Percentiles rank a stretch among this genome's conserved stretches.
Conservation (phyloP, 805 yeast species). For the Yamadazyma akitaensis region DNA sequence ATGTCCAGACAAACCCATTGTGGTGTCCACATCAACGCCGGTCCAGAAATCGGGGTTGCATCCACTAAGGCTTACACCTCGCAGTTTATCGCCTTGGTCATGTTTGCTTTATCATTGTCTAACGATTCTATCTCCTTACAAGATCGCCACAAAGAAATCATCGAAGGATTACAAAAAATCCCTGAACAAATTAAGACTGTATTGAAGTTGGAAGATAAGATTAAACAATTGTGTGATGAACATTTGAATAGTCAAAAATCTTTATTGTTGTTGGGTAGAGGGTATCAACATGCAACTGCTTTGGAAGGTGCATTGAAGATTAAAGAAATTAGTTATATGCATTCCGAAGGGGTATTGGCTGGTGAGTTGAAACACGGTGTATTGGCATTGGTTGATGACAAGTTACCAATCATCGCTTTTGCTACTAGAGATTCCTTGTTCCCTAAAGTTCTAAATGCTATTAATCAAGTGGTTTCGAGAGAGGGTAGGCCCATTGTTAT, state of each 20-base stretch:
- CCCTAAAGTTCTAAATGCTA: conserved; percentile 93
- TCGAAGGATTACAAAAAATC: conserved; percentile 76
- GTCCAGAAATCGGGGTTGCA: conserved; percentile 99
- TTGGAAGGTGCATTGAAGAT: conserved; percentile 97
- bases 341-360: conserved; percentile 97
- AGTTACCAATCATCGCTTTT: conserved; percentile 89
- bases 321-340: conserved; percentile 98
- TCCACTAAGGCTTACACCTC: conserved; percentile 99
- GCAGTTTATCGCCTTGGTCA: conserved; percentile 92
- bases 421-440: conserved; percentile 95
- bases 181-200: conserved; percentile 84
- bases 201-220: conserved; percentile 65
- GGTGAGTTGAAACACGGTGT: conserved; percentile 99
- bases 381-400: conserved; percentile 91
- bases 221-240: conserved; percentile 70
- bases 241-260: conserved; percentile 81
- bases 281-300: conserved; percentile 95
- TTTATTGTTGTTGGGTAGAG: conserved; percentile 89
- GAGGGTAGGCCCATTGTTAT: conserved; percentile 94
- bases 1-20: conserved; percentile 97
- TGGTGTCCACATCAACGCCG: conserved; percentile 99
- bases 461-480: conserved; percentile 96
- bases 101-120: conserved; percentile 93
- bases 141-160: conserved; percentile 78
- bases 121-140: conserved; percentile 81